These are phyloP conservation scores for Nepenthes gracilis DNA, from an alignment of 148 eudicot genomes.

Conservation along the genomic window DNA sequence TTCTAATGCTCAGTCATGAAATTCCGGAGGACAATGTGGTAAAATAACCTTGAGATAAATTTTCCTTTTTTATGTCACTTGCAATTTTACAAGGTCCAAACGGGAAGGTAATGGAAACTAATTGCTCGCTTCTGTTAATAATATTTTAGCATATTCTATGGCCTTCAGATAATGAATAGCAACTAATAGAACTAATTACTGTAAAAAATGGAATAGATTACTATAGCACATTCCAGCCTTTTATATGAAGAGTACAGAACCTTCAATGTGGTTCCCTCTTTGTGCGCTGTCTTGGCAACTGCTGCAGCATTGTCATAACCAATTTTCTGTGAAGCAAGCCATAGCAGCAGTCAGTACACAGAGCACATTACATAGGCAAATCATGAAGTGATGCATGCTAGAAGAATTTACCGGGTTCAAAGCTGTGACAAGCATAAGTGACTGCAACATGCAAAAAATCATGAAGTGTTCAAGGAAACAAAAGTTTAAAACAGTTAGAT, in stretches of 20 bases:
- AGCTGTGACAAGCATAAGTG: conserved; percentile 96
- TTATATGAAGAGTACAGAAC: conserved; percentile 13
- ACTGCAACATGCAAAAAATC: conserved; percentile 33
- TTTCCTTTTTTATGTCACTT: too few relatives aligned
- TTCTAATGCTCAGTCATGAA: too few relatives aligned
- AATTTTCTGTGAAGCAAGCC: conserved; percentile 47
- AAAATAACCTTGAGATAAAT: too few relatives aligned
- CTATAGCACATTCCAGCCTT: neutral
- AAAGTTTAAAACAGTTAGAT: conserved; percentile 14
- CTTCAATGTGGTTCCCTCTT: conserved; percentile 83
- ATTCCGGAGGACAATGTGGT: too few relatives aligned
- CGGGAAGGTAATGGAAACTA: too few relatives aligned
- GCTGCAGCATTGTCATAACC: conserved; percentile 98
- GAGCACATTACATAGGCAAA: neutral
- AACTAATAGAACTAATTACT: neutral
- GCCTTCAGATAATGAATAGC: neutral
- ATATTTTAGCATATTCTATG: too few relatives aligned
- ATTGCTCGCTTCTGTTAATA: too few relatives aligned
- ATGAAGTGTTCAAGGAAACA: neutral
- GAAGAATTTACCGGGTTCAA: conserved; percentile 79
- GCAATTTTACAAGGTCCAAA: too few relatives aligned
- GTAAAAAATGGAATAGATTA: neutral
- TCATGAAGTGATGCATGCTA: neutral
- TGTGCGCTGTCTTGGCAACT: conserved; percentile 94
- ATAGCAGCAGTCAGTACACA: conserved; percentile 6